phyloP scores from a whole-genome alignment of 2,329 filamentous ascomycete species.

The Apiospora kogelbergensis region DNA sequence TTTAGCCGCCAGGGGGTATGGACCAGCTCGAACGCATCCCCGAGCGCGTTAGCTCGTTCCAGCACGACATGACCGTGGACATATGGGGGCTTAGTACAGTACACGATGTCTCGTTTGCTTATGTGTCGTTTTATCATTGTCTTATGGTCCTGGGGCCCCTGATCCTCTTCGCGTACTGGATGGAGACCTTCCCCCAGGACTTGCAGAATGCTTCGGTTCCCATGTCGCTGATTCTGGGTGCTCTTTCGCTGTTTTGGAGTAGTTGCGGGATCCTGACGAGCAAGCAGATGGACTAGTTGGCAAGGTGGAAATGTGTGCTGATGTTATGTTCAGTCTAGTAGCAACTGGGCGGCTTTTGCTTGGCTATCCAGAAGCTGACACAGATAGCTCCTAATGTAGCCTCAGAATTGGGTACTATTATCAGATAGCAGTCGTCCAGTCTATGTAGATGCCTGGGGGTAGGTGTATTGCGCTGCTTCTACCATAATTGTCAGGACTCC shows the following conservation, averaged over 20 bases:
- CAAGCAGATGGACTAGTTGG: neutral
- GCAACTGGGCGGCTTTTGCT: too few species aligned
- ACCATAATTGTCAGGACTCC: neutral
- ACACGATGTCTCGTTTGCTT: neutral
- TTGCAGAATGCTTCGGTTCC: constrained; percentile 6
- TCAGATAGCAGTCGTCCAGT: neutral
- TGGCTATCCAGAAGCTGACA: neutral
- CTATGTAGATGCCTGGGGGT: neutral
- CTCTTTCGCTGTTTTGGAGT: neutral
- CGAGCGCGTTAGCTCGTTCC: neutral
- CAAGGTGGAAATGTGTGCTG: neutral
- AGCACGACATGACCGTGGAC: neutral
- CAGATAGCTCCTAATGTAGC: neutral
- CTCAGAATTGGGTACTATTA: neutral
- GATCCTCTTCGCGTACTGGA: neutral
- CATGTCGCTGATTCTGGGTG: neutral
- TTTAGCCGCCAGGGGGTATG: neutral
- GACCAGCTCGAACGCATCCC: neutral
- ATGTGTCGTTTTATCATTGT: neutral
- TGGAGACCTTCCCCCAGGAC: neutral
- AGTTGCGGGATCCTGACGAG: neutral
- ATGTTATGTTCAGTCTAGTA: neutral
- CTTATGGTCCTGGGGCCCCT: neutral
- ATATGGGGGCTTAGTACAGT: neutral
- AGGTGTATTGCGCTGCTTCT: neutral